Evolutionary conservation across 495 filamentous ascomycete genomes (phyloP).

Genomic region (Immersiella caudata): DNA sequence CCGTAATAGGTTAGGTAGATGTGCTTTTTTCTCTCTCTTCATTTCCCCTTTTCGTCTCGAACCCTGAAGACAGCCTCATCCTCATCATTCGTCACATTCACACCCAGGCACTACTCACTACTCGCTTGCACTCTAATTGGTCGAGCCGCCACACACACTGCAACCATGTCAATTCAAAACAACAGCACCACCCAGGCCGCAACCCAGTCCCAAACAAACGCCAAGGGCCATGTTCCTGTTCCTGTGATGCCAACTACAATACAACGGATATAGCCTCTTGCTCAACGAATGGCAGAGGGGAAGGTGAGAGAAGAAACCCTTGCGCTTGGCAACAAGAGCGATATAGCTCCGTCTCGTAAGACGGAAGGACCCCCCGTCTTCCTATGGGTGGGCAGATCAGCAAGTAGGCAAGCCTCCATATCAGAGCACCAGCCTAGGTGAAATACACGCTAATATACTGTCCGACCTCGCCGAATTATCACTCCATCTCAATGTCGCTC

Average conservation of each 20-base stretch:
- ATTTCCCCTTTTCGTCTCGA: too few species aligned
- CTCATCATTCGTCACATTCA: too few species aligned
- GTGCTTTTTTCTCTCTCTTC: too few species aligned
- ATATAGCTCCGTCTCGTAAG: neutral
- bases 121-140: neutral
- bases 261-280: neutral
- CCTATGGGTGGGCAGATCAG: neutral
- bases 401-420: neutral
- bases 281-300: neutral
- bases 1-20: too few species aligned
- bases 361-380: neutral
- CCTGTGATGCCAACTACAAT: neutral
- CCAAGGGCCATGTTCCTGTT: neutral
- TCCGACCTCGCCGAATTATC: neutral
- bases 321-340: neutral
- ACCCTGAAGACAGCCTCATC: too few species aligned
- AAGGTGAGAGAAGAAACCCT: neutral
- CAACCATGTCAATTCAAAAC: neutral
- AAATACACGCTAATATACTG: neutral
- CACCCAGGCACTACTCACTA: neutral
- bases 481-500: conserved; percentile 30
- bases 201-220: neutral
- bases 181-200: neutral
- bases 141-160: neutral
- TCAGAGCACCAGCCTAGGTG: neutral